A percentile compares a stretch with the other conserved stretches of the same genome.
phyloP scores from a whole-genome alignment of 805 yeast genomes.

The Yamadazyma nakazawae region DNA sequence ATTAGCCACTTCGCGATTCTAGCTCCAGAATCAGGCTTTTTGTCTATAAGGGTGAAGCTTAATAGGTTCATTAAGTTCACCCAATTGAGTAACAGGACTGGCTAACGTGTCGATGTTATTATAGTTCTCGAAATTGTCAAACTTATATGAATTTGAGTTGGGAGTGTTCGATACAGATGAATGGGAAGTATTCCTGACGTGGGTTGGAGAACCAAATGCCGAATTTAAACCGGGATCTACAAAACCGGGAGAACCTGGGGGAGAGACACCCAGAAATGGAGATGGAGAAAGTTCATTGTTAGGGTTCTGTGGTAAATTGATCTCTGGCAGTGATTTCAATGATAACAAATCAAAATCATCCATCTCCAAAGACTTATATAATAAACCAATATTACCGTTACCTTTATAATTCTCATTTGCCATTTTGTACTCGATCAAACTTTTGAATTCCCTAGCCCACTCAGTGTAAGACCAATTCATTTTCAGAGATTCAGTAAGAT shows the following conservation, averaged over 20 bases:
- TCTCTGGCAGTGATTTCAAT: conserved; percentile 12
- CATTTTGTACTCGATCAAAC: conserved; percentile 11
- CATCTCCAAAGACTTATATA: conserved; percentile 22
- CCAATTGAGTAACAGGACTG: conserved; percentile 8
- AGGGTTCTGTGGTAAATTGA: conserved; percentile 12
- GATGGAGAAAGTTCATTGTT: conserved; percentile 7
- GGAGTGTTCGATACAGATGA: conserved; percentile 2
- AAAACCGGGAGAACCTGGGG: conserved; percentile 6
- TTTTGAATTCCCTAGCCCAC: conserved; percentile 28
- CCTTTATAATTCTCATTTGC: conserved; percentile 29
- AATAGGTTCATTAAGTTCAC: conserved; percentile 9
- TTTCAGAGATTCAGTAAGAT: conserved; percentile 17
- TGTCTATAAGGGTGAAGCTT: conserved; percentile 7
- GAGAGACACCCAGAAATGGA: conserved; percentile 4
- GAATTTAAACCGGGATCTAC: background rate
- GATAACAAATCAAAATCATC: conserved; percentile 14
- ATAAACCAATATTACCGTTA: conserved; percentile 31
- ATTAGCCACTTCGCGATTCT: background rate
- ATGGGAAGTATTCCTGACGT: background rate
- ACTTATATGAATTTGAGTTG: conserved; percentile 1
- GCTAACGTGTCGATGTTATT: conserved; percentile 9
- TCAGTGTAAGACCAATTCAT: conserved; percentile 23
- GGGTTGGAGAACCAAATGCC: conserved; percentile 1
- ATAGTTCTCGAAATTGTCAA: conserved; percentile 10
- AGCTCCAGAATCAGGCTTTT: conserved; percentile 1